These are phyloP conservation scores for Salix purpurea DNA, from an alignment of 345 rosid species.

Conservation along the genomic window DNA sequence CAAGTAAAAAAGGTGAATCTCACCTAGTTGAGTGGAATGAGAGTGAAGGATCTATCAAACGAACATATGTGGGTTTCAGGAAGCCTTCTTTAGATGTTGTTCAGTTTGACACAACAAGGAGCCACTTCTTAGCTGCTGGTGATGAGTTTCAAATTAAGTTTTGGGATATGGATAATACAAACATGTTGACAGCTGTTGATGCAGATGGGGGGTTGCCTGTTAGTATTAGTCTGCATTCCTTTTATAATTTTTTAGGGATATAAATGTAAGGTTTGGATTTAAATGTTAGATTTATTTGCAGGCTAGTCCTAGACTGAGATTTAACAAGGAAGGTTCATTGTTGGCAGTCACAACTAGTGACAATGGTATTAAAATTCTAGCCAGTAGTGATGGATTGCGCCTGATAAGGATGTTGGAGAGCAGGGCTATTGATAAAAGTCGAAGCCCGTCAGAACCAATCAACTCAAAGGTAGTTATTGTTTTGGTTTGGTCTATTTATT, in stretches of 20 bases:
- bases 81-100: slow-evolving; percentile 54
- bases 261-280: background rate
- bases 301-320: slow-evolving; percentile 59
- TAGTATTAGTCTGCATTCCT: slow-evolving; percentile 13
- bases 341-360: slow-evolving; percentile 56
- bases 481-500: background rate
- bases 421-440: slow-evolving; percentile 37
- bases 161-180: slow-evolving; percentile 63
- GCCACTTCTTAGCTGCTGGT: slow-evolving; percentile 60
- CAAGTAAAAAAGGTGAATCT: slow-evolving; percentile 67
- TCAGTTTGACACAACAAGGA: slow-evolving; percentile 62
- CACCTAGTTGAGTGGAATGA: slow-evolving; percentile 68
- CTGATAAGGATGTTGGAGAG: slow-evolving; percentile 40
- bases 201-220: slow-evolving; percentile 66
- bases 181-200: slow-evolving; percentile 41
- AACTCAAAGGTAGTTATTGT: slow-evolving; percentile 38
- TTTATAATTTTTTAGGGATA: background rate
- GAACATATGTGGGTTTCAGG: slow-evolving; percentile 54
- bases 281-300: slow-evolving; percentile 20
- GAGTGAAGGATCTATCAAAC: slow-evolving; percentile 57
- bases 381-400: slow-evolving; percentile 44
- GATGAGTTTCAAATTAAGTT: slow-evolving; percentile 59
- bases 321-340: slow-evolving; percentile 60
- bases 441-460: slow-evolving; percentile 38
- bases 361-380: slow-evolving; percentile 54